A percentile compares a stretch with the other conserved stretches of the same genome.
Evolutionary conservation across 371 early-diverging fungal species (phyloP).

Genomic region (Rhizomucor pusillus): DNA sequence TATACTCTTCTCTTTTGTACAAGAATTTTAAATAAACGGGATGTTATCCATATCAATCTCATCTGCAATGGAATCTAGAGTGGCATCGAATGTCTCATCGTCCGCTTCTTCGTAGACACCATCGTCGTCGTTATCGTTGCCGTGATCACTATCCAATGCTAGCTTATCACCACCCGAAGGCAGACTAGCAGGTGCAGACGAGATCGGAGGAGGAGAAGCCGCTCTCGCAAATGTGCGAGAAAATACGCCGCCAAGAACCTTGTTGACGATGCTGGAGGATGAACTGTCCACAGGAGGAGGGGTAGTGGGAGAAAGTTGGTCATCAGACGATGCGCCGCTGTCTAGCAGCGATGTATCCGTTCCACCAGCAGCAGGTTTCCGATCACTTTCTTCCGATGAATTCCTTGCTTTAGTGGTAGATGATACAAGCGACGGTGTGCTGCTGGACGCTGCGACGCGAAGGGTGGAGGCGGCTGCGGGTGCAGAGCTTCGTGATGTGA

Average conservation of each 20-base stretch:
- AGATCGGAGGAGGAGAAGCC: conserved; percentile 16
- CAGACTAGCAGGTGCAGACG: background rate
- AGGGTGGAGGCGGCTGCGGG: conserved; percentile 2
- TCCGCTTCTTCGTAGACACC: conserved; percentile 38
- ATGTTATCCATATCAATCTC: conserved; percentile 54
- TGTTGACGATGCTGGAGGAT: conserved; percentile 23
- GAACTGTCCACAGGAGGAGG: conserved; percentile 8
- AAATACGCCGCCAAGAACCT: conserved; percentile 28
- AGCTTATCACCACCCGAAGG: conserved; percentile 11
- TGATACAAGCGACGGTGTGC: conserved; percentile 12
- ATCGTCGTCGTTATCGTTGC: conserved; percentile 20
- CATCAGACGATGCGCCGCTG: conserved; percentile 6
- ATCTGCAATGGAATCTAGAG: conserved; percentile 40
- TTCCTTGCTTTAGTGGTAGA: background rate
- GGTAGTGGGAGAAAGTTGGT: conserved; percentile 4
- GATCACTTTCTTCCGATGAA: background rate
- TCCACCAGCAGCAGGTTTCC: conserved; percentile 3
- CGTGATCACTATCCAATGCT: conserved; percentile 7
- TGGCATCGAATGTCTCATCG: conserved; percentile 39
- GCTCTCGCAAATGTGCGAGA: conserved; percentile 32
- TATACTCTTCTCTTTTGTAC: no score
- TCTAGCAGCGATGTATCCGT: conserved; percentile 11
- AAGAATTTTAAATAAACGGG: conserved; percentile 39
- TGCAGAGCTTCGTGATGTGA: conserved; percentile 26
- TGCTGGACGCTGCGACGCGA: conserved; percentile 10